Percentiles rank a stretch among this genome's conserved stretches.
These are phyloP conservation scores for Solanum piurae DNA, from an alignment of 257 asterid genomes.

Conservation along the genomic window DNA sequence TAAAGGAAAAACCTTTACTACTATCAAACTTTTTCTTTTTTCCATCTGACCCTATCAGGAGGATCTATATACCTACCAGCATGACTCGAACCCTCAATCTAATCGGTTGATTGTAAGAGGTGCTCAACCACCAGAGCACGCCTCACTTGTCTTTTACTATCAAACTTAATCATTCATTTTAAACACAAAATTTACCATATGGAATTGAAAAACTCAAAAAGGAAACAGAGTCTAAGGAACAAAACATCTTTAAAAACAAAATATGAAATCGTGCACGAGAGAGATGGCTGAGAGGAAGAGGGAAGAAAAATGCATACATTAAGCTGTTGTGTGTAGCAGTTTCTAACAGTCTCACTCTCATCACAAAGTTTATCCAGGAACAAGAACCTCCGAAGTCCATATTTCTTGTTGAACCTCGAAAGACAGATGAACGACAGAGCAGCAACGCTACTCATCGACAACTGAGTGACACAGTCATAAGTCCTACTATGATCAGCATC, in stretches of 20 bases:
- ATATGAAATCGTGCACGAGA: neutral
- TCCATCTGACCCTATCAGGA: neutral
- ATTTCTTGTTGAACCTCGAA: constrained; percentile 45
- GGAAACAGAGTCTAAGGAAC: neutral
- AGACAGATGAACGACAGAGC: constrained; percentile 59
- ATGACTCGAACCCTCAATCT: neutral
- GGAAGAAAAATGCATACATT: constrained; percentile 35
- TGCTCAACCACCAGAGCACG: neutral
- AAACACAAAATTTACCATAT: neutral
- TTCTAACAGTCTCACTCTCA: constrained; percentile 87
- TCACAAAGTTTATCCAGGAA: constrained; percentile 75
- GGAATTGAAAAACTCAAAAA: neutral
- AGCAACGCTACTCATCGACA: constrained; percentile 70
- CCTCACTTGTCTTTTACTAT: neutral
- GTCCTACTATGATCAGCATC: constrained; percentile 68
- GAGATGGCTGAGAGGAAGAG: neutral
- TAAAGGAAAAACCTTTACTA: neutral
- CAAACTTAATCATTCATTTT: neutral
- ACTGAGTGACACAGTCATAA: constrained; percentile 63
- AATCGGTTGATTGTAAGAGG: neutral
- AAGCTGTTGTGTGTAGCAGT: constrained; percentile 56
- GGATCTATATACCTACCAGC: neutral
- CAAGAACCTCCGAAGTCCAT: constrained; percentile 67
- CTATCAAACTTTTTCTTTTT: neutral
- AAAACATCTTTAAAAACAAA: neutral